Evolutionary conservation across 1,284 basidiomycete genomes (phyloP).

Genomic region (Irpex lacteus): DNA sequence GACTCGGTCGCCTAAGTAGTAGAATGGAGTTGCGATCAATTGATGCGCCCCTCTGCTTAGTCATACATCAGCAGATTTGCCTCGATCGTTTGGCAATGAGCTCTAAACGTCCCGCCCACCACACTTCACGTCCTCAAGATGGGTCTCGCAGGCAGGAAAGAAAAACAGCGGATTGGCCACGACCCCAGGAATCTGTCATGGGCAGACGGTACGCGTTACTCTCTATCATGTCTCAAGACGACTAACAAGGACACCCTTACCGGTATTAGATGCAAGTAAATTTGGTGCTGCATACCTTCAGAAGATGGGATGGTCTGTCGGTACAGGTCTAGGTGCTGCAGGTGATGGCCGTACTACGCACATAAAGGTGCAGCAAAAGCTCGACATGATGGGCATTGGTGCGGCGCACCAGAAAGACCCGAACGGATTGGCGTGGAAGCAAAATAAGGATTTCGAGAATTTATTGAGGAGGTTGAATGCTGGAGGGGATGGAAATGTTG

Average conservation of each 20-base stretch:
- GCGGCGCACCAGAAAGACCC: conserved; percentile 62
- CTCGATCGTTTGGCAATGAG: background rate
- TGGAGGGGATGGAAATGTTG: conserved; percentile 14
- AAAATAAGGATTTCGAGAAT: conserved; percentile 76
- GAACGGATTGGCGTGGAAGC: conserved; percentile 77
- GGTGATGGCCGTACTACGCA: conserved; percentile 69
- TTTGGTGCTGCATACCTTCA: conserved; percentile 76
- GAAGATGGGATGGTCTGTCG: conserved; percentile 79
- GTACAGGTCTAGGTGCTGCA: conserved; percentile 64
- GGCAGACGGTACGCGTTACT: conserved; percentile 61
- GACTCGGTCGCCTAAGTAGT: too few species aligned
- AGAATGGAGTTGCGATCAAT: background rate
- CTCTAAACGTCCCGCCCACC: background rate
- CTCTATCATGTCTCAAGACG: background rate
- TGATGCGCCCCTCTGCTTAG: background rate
- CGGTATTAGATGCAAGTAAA: conserved; percentile 63
- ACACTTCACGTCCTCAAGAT: conserved; percentile 32
- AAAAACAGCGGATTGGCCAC: conserved; percentile 64
- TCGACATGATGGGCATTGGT: conserved; percentile 81
- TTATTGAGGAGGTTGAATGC: conserved; percentile 54
- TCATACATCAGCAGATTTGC: background rate
- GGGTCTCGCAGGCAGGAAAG: conserved; percentile 67
- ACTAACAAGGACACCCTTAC: background rate
- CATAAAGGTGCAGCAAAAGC: conserved; percentile 73
- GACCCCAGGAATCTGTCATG: conserved; percentile 74